Base-by-base conservation (phyloP, 768 basidiomycete genomes). In the Pleurotus tuber-regium region DNA sequence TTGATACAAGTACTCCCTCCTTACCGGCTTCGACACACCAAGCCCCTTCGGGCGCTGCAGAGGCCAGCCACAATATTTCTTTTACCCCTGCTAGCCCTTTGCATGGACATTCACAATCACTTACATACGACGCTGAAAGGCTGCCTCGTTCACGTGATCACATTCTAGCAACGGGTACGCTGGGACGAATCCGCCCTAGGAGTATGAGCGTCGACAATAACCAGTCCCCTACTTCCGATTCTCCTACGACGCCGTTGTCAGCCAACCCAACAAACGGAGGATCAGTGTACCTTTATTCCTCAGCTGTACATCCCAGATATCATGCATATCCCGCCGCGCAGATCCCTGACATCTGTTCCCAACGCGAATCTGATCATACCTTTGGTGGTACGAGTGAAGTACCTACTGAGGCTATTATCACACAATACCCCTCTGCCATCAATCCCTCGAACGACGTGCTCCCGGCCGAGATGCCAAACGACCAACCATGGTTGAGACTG, bases 321-420 rank as follows among this genome's bases (percentile, higher is more conserved):
- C 33, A 33, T 28, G 43, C 48, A 26, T n/a, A 33, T 28, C 30
- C 51, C 38, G 25, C 35, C 48, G 18, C 31, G 21, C 54, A 56
- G 50, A 35, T 59, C 33, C 61, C 65, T 12, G 61, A 60, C 24
- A 56, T 63, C n/a, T 59, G 64, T 25, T 58, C 64, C 33, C 64
- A 69, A 36, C 69, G 65, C 30, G 63, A 59, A 38, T 68, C 68
- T 41, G 73, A 71, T 54, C 66, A 70, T 47, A 38, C n/a, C n/a
- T n/a, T n/a, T n/a, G n/a, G n/a, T n/a, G n/a, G n/a, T n/a, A n/a
- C n/a, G n/a, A n/a, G n/a, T n/a, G n/a, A n/a, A n/a, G n/a, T n/a
- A n/a, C n/a, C n/a, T n/a, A n/a, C n/a, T n/a, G n/a, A n/a, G n/a
- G n/a, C n/a, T n/a, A n/a, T n/a, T n/a, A n/a, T n/a, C 6, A 8